phyloP scores from a whole-genome alignment of 768 basidiomycete genomes.

The Tephrocybe sp. region DNA sequence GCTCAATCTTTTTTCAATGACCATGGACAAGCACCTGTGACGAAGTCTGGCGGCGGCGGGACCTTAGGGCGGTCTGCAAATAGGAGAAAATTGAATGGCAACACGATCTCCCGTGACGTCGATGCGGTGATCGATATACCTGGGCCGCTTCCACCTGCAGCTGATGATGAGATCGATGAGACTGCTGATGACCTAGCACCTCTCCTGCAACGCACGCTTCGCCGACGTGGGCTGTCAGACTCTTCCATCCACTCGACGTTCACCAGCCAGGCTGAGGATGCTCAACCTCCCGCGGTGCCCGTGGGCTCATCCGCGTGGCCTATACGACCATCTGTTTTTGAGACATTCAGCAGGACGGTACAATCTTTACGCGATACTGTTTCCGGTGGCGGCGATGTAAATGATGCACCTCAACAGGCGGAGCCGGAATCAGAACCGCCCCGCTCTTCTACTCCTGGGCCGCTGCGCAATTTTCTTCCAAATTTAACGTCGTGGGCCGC shows the following conservation, averaged over 20 bases:
- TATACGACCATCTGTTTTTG: slow-evolving; percentile 48
- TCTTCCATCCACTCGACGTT: slow-evolving; percentile 91
- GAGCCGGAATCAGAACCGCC: slow-evolving; percentile 8
- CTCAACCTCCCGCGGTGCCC: slow-evolving; percentile 1
- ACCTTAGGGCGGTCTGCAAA: slow-evolving; percentile 17
- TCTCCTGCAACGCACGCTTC: slow-evolving; percentile 65
- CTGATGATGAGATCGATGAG: slow-evolving; percentile 39
- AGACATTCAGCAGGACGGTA: slow-evolving; percentile 51
- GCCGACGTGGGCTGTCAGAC: slow-evolving; percentile 82
- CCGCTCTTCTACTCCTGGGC: slow-evolving; percentile 12
- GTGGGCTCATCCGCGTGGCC: slow-evolving; percentile 24
- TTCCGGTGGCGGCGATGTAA: slow-evolving; percentile 8
- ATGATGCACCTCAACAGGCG: slow-evolving; percentile 15
- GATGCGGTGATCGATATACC: slow-evolving; percentile 75
- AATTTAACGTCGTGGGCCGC: slow-evolving; percentile 29
- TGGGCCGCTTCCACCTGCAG: slow-evolving; percentile 26
- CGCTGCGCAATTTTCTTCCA: slow-evolving; percentile 19
- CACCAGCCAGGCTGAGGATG: slow-evolving; percentile 48
- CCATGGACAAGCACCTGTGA: slow-evolving; percentile 12
- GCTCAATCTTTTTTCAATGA: slow-evolving; percentile 26
- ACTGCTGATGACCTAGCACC: slow-evolving; percentile 41
- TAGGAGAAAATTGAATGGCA: slow-evolving; percentile 19
- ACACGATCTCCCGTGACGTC: slow-evolving; percentile 58
- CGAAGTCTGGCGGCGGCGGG: background rate
- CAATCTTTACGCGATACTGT: slow-evolving; percentile 41